phyloP scores from a whole-genome alignment of 805 yeast genomes.

The Wickerhamiella lipophila region DNA sequence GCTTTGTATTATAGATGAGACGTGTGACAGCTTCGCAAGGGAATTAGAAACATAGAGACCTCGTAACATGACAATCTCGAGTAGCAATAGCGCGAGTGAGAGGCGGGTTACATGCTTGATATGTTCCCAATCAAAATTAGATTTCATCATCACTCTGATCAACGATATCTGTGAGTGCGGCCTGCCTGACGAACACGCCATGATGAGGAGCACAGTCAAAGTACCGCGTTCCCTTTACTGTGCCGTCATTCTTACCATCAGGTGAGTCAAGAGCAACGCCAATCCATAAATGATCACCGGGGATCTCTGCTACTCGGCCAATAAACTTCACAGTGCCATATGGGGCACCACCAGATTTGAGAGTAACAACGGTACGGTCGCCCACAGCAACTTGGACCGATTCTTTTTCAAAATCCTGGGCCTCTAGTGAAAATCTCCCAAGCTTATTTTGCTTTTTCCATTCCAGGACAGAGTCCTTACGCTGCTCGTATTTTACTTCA shows the following conservation, averaged over 20 bases:
- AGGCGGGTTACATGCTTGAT: too few species aligned
- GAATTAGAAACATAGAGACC: too few species aligned
- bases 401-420: conserved; percentile 19
- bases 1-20: too few species aligned
- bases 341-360: conserved; percentile 33
- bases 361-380: conserved; percentile 24
- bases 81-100: too few species aligned
- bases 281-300: conserved; percentile 42
- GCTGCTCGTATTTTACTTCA: conserved; percentile 48
- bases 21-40: too few species aligned
- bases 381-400: conserved; percentile 17
- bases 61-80: too few species aligned
- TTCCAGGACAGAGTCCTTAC: conserved; percentile 49
- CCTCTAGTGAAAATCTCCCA: conserved; percentile 47
- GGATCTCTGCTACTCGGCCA: conserved; percentile 52
- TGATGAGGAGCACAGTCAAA: conserved; percentile 45
- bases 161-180: conserved; percentile 20
- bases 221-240: conserved; percentile 45
- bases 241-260: conserved; percentile 75
- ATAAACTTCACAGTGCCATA: conserved; percentile 59
- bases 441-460: conserved; percentile 63
- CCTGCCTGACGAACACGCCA: conserved; percentile 72
- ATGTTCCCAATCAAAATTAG: too few species aligned
- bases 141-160: conserved; percentile 42
- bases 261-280: conserved; percentile 83